Conservation (phyloP, 768 basidiomycete species). For the Dentipellis fragilis region DNA sequence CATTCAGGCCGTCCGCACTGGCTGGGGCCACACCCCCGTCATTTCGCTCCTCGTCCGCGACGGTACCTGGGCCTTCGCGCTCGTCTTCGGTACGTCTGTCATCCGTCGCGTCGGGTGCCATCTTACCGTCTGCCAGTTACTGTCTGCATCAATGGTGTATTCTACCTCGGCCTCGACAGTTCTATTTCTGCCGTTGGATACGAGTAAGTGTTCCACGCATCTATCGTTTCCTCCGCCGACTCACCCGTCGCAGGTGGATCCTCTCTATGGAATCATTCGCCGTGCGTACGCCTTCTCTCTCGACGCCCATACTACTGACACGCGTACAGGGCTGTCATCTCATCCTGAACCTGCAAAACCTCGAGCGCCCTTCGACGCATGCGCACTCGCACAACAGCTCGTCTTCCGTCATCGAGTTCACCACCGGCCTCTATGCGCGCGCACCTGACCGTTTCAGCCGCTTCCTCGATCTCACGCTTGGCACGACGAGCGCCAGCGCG, state of each 20-base stretch:
- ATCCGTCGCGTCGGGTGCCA: neutral
- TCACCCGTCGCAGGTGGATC: neutral
- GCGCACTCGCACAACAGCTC: neutral
- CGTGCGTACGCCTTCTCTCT: too few relatives aligned
- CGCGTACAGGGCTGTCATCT: neutral
- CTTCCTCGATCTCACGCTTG: too few relatives aligned
- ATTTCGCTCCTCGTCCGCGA: slow-evolving; percentile 17
- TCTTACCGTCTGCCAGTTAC: too few relatives aligned
- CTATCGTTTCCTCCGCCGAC: neutral
- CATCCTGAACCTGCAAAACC: slow-evolving; percentile 1
- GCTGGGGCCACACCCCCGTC: slow-evolving; percentile 16
- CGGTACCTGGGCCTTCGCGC: slow-evolving; percentile 18
- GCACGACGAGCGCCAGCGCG: too few relatives aligned
- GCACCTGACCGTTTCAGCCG: neutral
- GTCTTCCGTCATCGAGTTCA: neutral
- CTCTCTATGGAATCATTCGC: slow-evolving; percentile 1
- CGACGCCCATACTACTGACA: too few relatives aligned
- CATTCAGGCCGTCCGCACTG: slow-evolving; percentile 11
- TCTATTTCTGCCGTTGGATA: slow-evolving; percentile 7
- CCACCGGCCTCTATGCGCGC: neutral
- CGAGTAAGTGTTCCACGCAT: neutral
- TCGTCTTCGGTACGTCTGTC: slow-evolving; percentile 16
- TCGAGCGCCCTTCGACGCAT: neutral
- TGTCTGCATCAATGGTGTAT: slow-evolving; percentile 8
- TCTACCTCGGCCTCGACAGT: slow-evolving; percentile 8